These are phyloP conservation scores for Tylopilus balloui DNA, from an alignment of 768 basidiomycete species.

Conservation along the genomic window DNA sequence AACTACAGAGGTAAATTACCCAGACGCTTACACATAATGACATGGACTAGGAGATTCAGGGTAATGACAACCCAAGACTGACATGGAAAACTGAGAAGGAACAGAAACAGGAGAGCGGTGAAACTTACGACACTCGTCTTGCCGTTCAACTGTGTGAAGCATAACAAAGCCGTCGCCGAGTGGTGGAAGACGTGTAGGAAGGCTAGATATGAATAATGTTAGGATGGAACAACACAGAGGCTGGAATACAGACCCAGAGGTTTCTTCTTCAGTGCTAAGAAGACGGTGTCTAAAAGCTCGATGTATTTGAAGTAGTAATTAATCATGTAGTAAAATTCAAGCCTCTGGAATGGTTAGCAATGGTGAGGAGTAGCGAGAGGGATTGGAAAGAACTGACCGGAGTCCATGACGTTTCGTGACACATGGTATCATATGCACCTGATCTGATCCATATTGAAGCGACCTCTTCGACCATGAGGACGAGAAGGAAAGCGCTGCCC, in stretches of 20 bases:
- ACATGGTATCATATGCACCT: constrained; percentile 74
- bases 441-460: constrained; percentile 70
- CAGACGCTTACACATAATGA: constrained; percentile 87
- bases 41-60: constrained; percentile 90
- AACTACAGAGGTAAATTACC: neutral
- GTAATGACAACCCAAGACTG: constrained; percentile 96
- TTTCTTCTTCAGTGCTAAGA: constrained; percentile 98
- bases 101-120: neutral
- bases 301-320: constrained; percentile 99
- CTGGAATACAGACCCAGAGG: constrained; percentile 65
- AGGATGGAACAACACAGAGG: neutral
- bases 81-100: constrained; percentile 1
- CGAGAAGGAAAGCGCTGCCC: constrained; percentile 80
- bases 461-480: constrained; percentile 91
- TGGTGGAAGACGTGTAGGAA: constrained; percentile 99
- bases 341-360: constrained; percentile 45
- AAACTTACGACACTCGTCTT: constrained; percentile 83
- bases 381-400: constrained; percentile 50
- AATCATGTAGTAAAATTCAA: constrained; percentile 97
- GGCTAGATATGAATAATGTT: constrained; percentile 42
- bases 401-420: constrained; percentile 77
- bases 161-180: constrained; percentile 93
- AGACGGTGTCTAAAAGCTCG: constrained; percentile 94
- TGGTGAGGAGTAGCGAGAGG: neutral
- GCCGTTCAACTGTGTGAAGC: constrained; percentile 92